phyloP scores from a whole-genome alignment of 139 green algal genomes.

The Picochlorum sp. region DNA sequence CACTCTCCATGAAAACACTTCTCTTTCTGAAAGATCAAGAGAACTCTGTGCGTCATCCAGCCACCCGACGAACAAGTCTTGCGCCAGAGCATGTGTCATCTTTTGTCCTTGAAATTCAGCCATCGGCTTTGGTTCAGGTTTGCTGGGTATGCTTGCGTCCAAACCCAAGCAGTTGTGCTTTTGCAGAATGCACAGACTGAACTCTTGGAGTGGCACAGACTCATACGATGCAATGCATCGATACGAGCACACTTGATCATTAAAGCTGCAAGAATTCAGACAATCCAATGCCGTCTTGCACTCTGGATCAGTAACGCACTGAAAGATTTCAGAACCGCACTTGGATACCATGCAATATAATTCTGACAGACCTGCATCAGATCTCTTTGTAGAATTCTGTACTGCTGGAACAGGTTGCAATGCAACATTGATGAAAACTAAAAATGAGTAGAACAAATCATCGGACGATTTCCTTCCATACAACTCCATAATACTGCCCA shows the following conservation, averaged over 20 bases:
- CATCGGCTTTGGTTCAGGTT: constrained; percentile 68
- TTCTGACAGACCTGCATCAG: constrained; percentile 9
- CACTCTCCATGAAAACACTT: constrained; percentile 49
- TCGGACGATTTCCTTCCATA: constrained; percentile 47
- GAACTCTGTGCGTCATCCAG: constrained; percentile 3
- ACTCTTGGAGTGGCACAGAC: constrained; percentile 68
- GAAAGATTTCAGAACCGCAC: constrained; percentile 58
- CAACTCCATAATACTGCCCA: constrained; percentile 33
- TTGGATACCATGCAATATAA: constrained; percentile 66
- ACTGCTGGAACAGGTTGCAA: constrained; percentile 31
- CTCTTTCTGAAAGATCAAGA: neutral
- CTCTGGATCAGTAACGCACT: constrained; percentile 60
- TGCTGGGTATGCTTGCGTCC: constrained; percentile 34
- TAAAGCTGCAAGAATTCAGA: constrained; percentile 67
- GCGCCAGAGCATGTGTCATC: constrained; percentile 70
- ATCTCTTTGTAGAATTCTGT: constrained; percentile 18
- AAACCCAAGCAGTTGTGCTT: constrained; percentile 89
- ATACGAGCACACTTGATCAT: constrained; percentile 83
- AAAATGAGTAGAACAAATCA: constrained; percentile 69
- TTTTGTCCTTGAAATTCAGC: constrained; percentile 55
- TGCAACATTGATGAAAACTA: constrained; percentile 66
- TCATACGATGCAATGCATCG: constrained; percentile 89
- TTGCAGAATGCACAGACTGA: constrained; percentile 91
- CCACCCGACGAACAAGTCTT: constrained; percentile 65
- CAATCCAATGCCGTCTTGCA: constrained; percentile 79